Evolutionary conservation across 495 filamentous ascomycete genomes (phyloP).

Genomic region (Glonium stellatum): DNA sequence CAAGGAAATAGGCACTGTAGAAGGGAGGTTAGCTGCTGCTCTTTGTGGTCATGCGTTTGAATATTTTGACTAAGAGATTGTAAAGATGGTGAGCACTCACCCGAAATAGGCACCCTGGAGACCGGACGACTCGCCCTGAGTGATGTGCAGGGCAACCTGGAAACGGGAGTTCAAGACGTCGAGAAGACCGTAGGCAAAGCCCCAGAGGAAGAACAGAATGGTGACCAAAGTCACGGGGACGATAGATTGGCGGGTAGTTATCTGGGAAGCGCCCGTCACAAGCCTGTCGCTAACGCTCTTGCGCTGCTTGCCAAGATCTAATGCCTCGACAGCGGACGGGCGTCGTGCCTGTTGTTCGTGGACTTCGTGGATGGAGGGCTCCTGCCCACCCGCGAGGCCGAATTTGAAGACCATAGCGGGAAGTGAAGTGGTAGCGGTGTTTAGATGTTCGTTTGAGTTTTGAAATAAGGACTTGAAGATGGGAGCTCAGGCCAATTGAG

Average conservation of each 20-base stretch:
- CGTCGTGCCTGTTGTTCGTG: constrained; percentile 31
- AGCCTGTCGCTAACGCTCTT: constrained; percentile 30
- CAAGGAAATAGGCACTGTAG: constrained; percentile 53
- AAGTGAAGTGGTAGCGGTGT: not conserved
- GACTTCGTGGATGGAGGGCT: constrained; percentile 31
- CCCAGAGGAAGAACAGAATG: constrained; percentile 39
- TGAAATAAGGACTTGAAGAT: not conserved
- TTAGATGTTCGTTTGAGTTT: not conserved
- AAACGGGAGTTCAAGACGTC: constrained; percentile 52
- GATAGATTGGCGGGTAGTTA: constrained; percentile 32
- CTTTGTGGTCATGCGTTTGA: not conserved
- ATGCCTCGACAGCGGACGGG: constrained; percentile 29
- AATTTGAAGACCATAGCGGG: constrained; percentile 2
- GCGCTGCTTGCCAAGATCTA: constrained; percentile 21
- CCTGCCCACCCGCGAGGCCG: constrained; percentile 13
- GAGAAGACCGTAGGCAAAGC: constrained; percentile 49
- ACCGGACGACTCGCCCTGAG: constrained; percentile 38
- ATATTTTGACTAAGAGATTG: not conserved
- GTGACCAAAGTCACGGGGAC: constrained; percentile 33
- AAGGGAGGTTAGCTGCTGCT: not conserved
- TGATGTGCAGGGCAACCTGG: constrained; percentile 44
- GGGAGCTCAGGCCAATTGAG: not conserved
- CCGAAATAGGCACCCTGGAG: constrained; percentile 47
- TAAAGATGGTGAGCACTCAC: constrained; percentile 14
- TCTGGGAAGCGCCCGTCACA: constrained; percentile 32